phyloP scores from a whole-genome alignment of 2,329 filamentous ascomycete species.

The Taxawa tesnikishii region DNA sequence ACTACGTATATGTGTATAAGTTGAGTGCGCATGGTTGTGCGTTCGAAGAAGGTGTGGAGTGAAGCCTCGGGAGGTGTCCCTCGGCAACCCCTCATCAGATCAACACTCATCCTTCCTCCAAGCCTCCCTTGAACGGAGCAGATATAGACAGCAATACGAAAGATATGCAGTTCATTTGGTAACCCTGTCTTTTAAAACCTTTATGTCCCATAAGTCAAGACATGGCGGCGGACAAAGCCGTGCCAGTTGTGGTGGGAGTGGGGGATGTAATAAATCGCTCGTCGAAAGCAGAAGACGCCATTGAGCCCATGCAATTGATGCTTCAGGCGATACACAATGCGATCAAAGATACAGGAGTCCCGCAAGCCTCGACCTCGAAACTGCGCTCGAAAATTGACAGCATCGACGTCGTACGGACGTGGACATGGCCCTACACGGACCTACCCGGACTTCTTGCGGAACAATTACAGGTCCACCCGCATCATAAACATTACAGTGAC shows the following conservation, averaged over 20 bases:
- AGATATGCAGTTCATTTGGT: too few species aligned
- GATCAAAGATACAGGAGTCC: conserved; percentile 35
- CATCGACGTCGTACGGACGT: conserved; percentile 47
- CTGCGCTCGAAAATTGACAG: conserved; percentile 42
- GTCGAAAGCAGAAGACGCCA: conserved; percentile 36
- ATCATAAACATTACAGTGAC: conserved; percentile 38
- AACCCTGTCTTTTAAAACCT: too few species aligned
- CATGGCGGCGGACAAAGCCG: too few species aligned
- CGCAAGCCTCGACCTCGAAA: conserved; percentile 13
- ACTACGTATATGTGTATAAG: too few species aligned
- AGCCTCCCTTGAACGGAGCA: too few species aligned
- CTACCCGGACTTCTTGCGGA: conserved; percentile 41
- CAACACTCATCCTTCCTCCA: too few species aligned
- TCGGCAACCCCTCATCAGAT: too few species aligned
- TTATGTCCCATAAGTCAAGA: too few species aligned
- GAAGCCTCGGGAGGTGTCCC: too few species aligned
- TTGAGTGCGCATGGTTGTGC: too few species aligned
- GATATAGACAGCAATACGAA: too few species aligned
- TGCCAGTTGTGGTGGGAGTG: conserved; percentile 49
- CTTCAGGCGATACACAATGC: conserved; percentile 41
- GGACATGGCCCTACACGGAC: conserved; percentile 55
- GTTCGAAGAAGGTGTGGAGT: too few species aligned
- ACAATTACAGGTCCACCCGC: conserved; percentile 34
- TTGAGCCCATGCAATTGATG: conserved; percentile 49
- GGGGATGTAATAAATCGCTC: conserved; percentile 50